Base-by-base conservation (phyloP, 2,329 filamentous ascomycete genomes). In the Rutstroemia sp. region DNA sequence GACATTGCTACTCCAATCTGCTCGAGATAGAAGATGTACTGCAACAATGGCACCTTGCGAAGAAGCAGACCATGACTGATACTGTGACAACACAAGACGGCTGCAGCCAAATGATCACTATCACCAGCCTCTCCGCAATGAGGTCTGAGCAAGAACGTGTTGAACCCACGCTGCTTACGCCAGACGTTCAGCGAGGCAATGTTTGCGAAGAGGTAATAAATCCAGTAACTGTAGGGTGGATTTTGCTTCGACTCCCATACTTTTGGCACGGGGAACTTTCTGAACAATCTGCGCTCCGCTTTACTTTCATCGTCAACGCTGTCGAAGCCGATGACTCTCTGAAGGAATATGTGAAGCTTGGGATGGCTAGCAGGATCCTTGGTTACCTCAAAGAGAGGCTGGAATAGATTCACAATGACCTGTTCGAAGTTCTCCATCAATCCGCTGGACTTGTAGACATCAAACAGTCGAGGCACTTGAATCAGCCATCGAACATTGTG, bases 1-100 rank as follows among this genome's bases (percentile, higher is more conserved):
- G 92, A 97, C 94, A 99, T 99, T 59, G 94, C 94, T 61, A 99
- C 94, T 57, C 94, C 94, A 60, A 99, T 96, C 69, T 97, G 92
- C 68, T 99, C 92, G 19, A 99, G 82, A 67, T 99, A 99, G 75
- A 96, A 99, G 51, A 97, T 84, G 72, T 99, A 99, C 72, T 99
- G 94, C 55, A 99, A 75, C 58, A 99, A 75, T 2, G 94, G 94
- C 2, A 97, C 92, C 70, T 99, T 99, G 60, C 94, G 87, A 41
- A 99, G 80, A 54, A 96, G 75, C 54, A 99, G 81, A 19, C 94
- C 94, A 69, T 99, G 94, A 66, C 90, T 96, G 72, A 99, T 99
- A 69, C 92, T 96, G 73, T 97, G 92, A 65, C 90, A 94, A 75
- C 91, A 96, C 19, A 97, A 78, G 23, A 92, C 84, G 4, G 92